Evolutionary conservation across 1,139 yeast genomes (phyloP).

Genomic region (Zygoascus hellenicus): DNA sequence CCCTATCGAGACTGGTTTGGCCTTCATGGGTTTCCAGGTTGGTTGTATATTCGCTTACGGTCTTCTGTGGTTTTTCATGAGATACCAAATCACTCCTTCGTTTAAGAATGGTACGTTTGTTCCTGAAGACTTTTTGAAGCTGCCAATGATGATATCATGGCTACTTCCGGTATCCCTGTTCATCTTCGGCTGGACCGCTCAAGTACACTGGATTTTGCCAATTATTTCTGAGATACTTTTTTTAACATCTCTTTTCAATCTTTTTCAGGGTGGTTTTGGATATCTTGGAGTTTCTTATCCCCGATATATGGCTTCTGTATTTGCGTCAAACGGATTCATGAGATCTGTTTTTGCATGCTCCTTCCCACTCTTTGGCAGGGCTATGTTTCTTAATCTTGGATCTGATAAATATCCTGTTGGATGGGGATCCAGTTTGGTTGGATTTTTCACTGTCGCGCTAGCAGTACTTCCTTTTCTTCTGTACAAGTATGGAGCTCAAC

Average conservation of each 20-base stretch:
- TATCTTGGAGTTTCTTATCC: constrained; percentile 72
- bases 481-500: constrained; percentile 46
- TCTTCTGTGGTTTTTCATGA: constrained; percentile 15
- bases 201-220: constrained; percentile 80
- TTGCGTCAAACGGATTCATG: constrained; percentile 47
- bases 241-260: constrained; percentile 65
- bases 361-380: constrained; percentile 51
- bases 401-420: constrained; percentile 47
- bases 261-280: constrained; percentile 68
- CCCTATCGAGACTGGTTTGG: constrained; percentile 43
- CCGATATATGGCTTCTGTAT: constrained; percentile 56
- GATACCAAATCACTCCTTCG: constrained; percentile 11
- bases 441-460: constrained; percentile 40
- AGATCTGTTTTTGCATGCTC: constrained; percentile 49
- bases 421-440: constrained; percentile 50
- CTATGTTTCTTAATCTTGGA: constrained; percentile 42
- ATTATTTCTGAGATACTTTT: constrained; percentile 68
- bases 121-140: constrained; percentile 16
- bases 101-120: constrained; percentile 1
- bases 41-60: constrained; percentile 37
- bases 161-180: constrained; percentile 46
- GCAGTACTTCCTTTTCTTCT: constrained; percentile 52
- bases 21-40: constrained; percentile 42
- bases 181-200: constrained; percentile 53
- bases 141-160: constrained; percentile 42